A percentile compares a stretch with the other conserved stretches of the same genome.
These are phyloP conservation scores for Leptographium radiaticola DNA, from an alignment of 2,329 filamentous ascomycete genomes.

Conservation along the genomic window DNA sequence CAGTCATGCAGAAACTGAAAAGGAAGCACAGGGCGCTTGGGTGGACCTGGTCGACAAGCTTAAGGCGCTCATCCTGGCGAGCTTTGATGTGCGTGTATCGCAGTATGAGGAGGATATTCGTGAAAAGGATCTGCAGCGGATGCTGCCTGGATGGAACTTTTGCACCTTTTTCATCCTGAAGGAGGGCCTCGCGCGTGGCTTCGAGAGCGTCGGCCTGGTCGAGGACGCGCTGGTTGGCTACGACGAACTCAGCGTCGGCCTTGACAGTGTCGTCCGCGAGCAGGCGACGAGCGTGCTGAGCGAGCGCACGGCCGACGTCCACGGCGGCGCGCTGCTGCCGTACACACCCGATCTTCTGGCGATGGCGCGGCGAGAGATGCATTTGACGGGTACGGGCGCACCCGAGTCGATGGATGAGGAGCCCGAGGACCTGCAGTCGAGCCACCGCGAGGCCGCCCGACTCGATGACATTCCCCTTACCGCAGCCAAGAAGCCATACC, in stretches of 20 bases:
- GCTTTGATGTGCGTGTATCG: conserved; percentile 78
- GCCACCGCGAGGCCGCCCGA: neutral
- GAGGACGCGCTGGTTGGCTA: conserved; percentile 93
- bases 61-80: conserved; percentile 73
- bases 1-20: conserved; percentile 55
- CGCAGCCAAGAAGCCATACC: conserved; percentile 64
- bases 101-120: conserved; percentile 97
- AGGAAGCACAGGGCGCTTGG: conserved; percentile 74
- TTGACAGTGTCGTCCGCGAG: conserved; percentile 72
- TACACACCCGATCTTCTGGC: conserved; percentile 63
- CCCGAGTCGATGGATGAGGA: conserved; percentile 25
- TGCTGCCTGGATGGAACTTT: conserved; percentile 93
- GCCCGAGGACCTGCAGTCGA: conserved; percentile 36
- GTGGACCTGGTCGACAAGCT: conserved; percentile 73
- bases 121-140: conserved; percentile 79
- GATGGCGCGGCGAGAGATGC: conserved; percentile 39
- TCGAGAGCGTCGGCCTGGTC: conserved; percentile 90
- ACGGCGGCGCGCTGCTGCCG: conserved; percentile 57
- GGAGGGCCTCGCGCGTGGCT: conserved; percentile 82
- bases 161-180: conserved; percentile 98
- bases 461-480: conserved; percentile 46
- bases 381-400: conserved; percentile 16
- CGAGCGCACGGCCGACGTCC: conserved; percentile 45
- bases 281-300: conserved; percentile 41
- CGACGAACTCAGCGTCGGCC: conserved; percentile 78